Base-by-base conservation (phyloP, 306 rosid species). In the Alnus glutinosa region DNA sequence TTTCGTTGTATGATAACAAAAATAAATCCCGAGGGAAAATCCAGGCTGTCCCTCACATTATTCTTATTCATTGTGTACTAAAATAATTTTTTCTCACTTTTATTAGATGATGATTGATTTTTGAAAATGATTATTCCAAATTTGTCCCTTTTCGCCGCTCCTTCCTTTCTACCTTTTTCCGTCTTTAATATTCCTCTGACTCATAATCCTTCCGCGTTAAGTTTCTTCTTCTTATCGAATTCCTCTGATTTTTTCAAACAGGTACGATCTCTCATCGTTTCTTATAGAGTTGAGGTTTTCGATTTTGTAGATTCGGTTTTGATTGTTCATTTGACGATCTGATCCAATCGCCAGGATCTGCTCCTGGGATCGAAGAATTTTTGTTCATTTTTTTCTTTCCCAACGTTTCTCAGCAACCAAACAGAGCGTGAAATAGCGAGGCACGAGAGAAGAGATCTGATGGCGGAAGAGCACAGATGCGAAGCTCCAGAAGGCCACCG, bases 381-480 rank as follows among this genome's bases (percentile, higher is more conserved):
- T 19, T 7, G 5, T 55, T 55, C 58, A 47, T 47, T 5, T 32
- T 32, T 4, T 36, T 36, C 44, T 39, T 39, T 39, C 46, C 46
- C 34, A 8, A 3, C n/a, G 19, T n/a, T 76, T 76, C 73, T 48
- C 73, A n/a, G 36, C 62, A 80, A 36, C 5, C 71, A 64, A 58
- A 79, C 59, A 68, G 46, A 49, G 62, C 49, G 39, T 75, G 16
- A 70, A 55, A 74, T 82, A 81, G 79, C 75, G 52, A 49, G n/a
- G 61, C 1, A 12, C 64, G 37, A 77, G 44, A 44, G 46, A 10
- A 76, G 48, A 72, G 66, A 74, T 49, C 52, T 49, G 1, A 92
- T 94, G 98, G 97, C 97, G 76, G 98, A 94, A 80, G 97, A 94
- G 75, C 98, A 94, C 79, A 63, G 95, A 84, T 94, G 94, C 86